Percentiles rank a stretch among this genome's conserved stretches.
Evolutionary conservation across 345 rosid genomes (phyloP).

Genomic region (Eutrema japonicum): DNA sequence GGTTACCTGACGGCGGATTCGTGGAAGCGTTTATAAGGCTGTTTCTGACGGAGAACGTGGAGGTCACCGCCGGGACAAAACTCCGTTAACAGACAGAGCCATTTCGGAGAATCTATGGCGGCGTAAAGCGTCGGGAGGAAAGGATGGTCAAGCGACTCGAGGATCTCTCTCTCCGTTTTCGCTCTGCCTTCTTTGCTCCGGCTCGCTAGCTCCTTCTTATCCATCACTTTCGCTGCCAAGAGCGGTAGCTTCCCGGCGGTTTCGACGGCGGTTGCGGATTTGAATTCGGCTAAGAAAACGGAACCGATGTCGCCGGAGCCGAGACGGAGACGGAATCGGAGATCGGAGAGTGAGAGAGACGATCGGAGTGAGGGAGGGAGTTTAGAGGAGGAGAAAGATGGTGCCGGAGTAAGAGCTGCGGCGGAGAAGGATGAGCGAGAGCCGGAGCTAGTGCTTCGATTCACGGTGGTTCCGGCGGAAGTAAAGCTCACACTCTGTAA

Average conservation of each 20-base stretch:
- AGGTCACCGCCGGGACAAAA: slow-evolving; percentile 99
- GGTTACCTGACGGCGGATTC: slow-evolving; percentile 86
- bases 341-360: slow-evolving; percentile 70
- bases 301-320: slow-evolving; percentile 97
- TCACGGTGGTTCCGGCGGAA: slow-evolving; percentile 61
- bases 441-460: slow-evolving; percentile 78
- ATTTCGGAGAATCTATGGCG: slow-evolving; percentile 69
- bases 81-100: slow-evolving; percentile 90
- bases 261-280: slow-evolving; percentile 41
- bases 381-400: slow-evolving; percentile 66
- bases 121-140: slow-evolving; percentile 83
- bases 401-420: slow-evolving; percentile 70
- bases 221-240: slow-evolving; percentile 91
- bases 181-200: slow-evolving; percentile 89
- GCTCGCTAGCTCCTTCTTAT: slow-evolving; percentile 79
- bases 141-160: slow-evolving; percentile 84
- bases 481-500: slow-evolving; percentile 92
- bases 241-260: slow-evolving; percentile 27
- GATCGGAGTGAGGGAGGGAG: slow-evolving; percentile 46
- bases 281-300: slow-evolving; percentile 78
- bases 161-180: slow-evolving; percentile 78
- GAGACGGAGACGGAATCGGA: slow-evolving; percentile 75
- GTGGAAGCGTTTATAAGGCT: slow-evolving; percentile 70
- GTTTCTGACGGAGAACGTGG: slow-evolving; percentile 93
- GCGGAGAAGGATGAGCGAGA: slow-evolving; percentile 67